phyloP scores from a whole-genome alignment of 805 yeast species.

The Candida takata region DNA sequence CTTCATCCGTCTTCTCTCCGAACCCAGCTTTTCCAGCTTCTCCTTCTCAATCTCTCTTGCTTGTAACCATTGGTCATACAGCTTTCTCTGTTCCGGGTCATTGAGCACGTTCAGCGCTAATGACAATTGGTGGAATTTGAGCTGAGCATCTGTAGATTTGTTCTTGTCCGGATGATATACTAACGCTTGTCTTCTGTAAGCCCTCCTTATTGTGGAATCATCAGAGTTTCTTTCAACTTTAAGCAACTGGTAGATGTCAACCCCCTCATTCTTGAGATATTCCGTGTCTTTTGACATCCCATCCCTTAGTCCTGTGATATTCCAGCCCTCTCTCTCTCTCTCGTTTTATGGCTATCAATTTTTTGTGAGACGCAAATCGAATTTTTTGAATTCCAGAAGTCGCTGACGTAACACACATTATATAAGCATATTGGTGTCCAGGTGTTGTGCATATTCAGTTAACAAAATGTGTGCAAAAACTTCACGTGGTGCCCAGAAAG shows the following conservation, averaged over 20 bases:
- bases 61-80: constrained; percentile 49
- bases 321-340: too few species aligned
- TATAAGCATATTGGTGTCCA: too few species aligned
- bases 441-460: too few species aligned
- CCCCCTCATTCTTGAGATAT: constrained; percentile 9
- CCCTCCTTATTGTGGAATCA: constrained; percentile 63
- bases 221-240: constrained; percentile 57
- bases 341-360: too few species aligned
- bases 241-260: constrained; percentile 48
- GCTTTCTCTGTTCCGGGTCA: constrained; percentile 72
- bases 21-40: constrained; percentile 10
- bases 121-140: constrained; percentile 81
- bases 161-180: constrained; percentile 80
- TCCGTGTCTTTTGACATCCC: constrained; percentile 16
- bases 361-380: too few species aligned
- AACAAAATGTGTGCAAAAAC: too few species aligned
- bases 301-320: too few species aligned
- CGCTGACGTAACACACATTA: too few species aligned
- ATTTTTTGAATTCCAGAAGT: too few species aligned
- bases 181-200: constrained; percentile 72
- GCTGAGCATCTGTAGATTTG: constrained; percentile 80
- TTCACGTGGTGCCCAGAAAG: too few species aligned
- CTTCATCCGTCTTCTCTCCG: constrained; percentile 16
- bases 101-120: constrained; percentile 77
- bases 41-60: constrained; percentile 5